phyloP scores from a whole-genome alignment of 176 grass and related monocot species.

The Aegilops tauschii region DNA sequence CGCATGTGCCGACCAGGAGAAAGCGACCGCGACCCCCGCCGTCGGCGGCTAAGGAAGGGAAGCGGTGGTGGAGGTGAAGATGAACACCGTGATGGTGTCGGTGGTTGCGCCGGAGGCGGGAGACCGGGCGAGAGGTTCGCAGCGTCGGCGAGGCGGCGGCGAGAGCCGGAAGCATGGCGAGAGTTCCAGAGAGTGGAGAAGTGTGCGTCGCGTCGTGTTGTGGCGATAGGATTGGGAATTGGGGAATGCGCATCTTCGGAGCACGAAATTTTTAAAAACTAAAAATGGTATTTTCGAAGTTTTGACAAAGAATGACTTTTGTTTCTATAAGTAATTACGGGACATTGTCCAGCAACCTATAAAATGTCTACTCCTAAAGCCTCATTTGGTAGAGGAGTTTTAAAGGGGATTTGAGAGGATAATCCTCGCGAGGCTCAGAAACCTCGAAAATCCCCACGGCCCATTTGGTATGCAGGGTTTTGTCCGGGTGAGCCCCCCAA shows the following conservation, averaged over 20 bases:
- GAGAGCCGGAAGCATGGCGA: conserved; percentile 28
- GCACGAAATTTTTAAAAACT: neutral
- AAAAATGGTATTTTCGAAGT: too few relatives aligned
- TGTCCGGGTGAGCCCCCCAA: too few relatives aligned
- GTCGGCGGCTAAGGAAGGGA: neutral
- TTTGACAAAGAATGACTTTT: too few relatives aligned
- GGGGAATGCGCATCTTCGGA: neutral
- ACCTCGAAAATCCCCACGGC: too few relatives aligned
- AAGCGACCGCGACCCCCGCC: neutral
- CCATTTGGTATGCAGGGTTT: too few relatives aligned
- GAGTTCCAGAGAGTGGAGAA: neutral
- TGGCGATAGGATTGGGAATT: neutral
- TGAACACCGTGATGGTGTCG: neutral
- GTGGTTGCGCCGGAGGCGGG: neutral
- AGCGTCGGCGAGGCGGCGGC: conserved; percentile 15
- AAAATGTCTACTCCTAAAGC: too few relatives aligned
- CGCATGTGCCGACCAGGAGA: conserved; percentile 14
- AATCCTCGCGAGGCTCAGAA: too few relatives aligned
- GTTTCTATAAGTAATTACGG: too few relatives aligned
- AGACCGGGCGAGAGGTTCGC: neutral
- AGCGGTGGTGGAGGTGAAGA: neutral
- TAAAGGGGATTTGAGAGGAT: too few relatives aligned
- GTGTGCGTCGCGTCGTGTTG: neutral
- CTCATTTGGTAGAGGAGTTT: too few relatives aligned
- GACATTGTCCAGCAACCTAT: too few relatives aligned